Conservation (phyloP, 2,329 filamentous ascomycete genomes). For the Phaeomoniella chlamydospora region DNA sequence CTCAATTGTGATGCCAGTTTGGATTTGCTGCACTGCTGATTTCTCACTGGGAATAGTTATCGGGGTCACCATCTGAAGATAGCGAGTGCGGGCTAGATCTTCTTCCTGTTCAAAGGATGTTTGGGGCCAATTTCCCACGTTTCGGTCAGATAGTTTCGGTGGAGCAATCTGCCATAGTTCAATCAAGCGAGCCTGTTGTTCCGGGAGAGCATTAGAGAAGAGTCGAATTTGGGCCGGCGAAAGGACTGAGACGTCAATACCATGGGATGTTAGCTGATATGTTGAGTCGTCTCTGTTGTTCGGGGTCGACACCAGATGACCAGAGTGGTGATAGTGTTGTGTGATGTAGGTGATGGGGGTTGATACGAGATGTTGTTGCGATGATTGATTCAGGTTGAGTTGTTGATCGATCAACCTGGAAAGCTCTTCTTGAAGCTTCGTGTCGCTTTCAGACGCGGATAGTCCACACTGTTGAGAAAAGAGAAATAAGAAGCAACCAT, state of each 20-base stretch:
- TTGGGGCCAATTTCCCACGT: conserved; percentile 40
- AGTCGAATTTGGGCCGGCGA: conserved; percentile 63
- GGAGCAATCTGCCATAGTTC: conserved; percentile 78
- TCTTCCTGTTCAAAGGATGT: conserved; percentile 42
- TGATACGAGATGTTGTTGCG: conserved; percentile 17
- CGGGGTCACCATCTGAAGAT: conserved; percentile 30
- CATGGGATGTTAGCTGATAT: conserved; percentile 42
- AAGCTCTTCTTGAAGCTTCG: conserved; percentile 67
- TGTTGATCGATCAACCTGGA: conserved; percentile 65
- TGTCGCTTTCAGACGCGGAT: conserved; percentile 26
- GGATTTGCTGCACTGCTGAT: conserved; percentile 32
- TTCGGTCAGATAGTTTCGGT: conserved; percentile 43
- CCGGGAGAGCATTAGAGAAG: conserved; percentile 58
- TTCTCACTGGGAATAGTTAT: conserved; percentile 5
- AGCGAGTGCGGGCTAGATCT: conserved; percentile 41
- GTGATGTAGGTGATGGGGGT: conserved; percentile 57
- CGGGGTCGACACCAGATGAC: conserved; percentile 42
- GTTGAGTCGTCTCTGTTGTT: conserved; percentile 20
- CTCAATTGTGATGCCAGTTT: conserved; percentile 5
- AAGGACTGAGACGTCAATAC: conserved; percentile 55
- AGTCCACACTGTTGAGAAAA: conserved; percentile 23
- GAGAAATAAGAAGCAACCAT: conserved; percentile 7
- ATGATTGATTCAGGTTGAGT: conserved; percentile 42
- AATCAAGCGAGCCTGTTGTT: conserved; percentile 60
- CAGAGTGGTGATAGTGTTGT: conserved; percentile 72